Base-by-base conservation (phyloP, 1,284 basidiomycete genomes). In the Hemileia vastatrix region DNA sequence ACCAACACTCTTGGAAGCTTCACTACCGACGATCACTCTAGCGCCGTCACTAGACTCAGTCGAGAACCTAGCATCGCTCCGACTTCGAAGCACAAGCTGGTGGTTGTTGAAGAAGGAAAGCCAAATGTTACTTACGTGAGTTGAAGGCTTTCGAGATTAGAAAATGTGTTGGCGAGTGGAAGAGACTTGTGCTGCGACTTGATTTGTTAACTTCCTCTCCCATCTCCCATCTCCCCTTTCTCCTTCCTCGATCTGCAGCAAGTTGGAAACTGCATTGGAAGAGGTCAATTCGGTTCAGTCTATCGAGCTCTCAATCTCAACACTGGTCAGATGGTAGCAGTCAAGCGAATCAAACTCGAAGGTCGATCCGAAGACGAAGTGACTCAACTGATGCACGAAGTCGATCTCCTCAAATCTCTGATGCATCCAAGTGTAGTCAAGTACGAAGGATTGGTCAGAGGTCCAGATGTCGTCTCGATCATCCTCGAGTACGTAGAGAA, bases 401-500 rank as follows among this genome's bases (percentile, higher is more conserved):
- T 95, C 15, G 88, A 92, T 71, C 78, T 95, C 31, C 82, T 95
- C 67, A 90, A 92, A 79, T 83, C 86, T 53, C 78, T 95, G 36
- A 84, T 84, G 3, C 92, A 96, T 76, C 91, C 92, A 0, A 87
- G 88, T 70, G 94, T 96, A 65, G 91, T 95, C 75, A 91, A 91
- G 75, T 96, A 95, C 72, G 88, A 94, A 77, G 91, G 92, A 40
- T 90, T 95, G 86, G 85, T 85, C n/a, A 80, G 90, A 69, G 90
- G 92, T 73, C 82, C 86, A 49, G 83, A 90, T 70, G 87, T 85
- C 27, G 80, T 96, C 52, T 92, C 85, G 76, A 94, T 96, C 71
- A 83, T 95, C 23, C 83, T 95, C 45, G 92, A 96, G 89, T 94
- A 88, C 76, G 90, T 88, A 49, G 91, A 95, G 79, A 93, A 91